phyloP scores from a whole-genome alignment of 116 monocot genomes.

The Iris pallida region DNA sequence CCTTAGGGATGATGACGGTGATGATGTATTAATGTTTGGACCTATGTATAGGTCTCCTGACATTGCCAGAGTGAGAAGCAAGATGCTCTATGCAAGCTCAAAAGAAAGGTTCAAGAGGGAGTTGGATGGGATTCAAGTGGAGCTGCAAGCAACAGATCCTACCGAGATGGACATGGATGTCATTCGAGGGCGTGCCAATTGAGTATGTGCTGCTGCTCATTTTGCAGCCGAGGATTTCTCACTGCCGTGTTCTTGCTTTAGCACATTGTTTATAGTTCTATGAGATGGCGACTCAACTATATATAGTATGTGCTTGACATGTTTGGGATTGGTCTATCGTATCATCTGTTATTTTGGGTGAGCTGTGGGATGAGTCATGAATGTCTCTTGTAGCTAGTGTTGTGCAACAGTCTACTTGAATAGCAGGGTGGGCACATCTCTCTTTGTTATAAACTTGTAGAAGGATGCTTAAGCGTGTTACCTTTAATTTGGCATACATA shows the following conservation, averaged over 20 bases:
- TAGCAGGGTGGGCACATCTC: no score
- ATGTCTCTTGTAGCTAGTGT: not conserved
- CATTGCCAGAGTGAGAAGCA: conserved; percentile 54
- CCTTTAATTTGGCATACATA: no score
- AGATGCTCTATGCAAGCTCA: conserved; percentile 70
- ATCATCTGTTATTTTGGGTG: not conserved
- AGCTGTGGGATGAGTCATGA: not conserved
- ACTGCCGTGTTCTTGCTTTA: not conserved
- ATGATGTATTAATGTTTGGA: not conserved
- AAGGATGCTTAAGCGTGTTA: no score
- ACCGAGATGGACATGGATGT: conserved; percentile 77
- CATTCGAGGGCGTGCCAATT: conserved; percentile 43
- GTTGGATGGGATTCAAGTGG: conserved; percentile 71
- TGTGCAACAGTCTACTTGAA: no score
- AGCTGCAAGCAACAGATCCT: conserved; percentile 74
- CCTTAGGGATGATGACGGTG: no score
- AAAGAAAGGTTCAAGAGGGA: conserved; percentile 78
- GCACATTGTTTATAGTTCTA: not conserved
- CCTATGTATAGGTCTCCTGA: conserved; percentile 52
- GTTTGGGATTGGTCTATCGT: not conserved
- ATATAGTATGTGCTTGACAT: no score
- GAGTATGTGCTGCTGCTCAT: not conserved
- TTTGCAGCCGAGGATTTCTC: not conserved
- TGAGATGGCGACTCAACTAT: no score
- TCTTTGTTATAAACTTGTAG: no score